A percentile compares a stretch with the other conserved stretches of the same genome.
Conservation (phyloP, 2,329 filamentous ascomycete genomes). For the Penicillium olsonii region DNA sequence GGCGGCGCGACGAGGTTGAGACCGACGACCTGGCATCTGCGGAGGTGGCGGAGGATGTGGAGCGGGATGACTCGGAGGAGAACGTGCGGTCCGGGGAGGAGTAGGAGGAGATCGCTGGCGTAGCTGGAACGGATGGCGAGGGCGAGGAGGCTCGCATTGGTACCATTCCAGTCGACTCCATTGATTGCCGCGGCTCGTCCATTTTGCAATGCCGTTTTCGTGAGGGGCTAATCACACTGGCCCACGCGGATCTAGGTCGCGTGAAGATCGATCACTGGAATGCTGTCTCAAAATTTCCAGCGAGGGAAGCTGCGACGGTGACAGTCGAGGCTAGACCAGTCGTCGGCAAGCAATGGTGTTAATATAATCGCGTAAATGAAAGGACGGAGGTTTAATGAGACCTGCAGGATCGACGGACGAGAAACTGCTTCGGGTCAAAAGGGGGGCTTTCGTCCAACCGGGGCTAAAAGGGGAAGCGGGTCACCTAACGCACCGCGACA, state of each 20-base stretch:
- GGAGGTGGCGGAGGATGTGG: constrained; percentile 47
- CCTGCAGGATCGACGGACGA: constrained; percentile 24
- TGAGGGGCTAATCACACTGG: constrained; percentile 8
- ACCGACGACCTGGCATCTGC: constrained; percentile 45
- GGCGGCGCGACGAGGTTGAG: constrained; percentile 54
- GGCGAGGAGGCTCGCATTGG: constrained; percentile 39
- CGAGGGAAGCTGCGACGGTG: neutral
- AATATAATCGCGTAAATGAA: constrained; percentile 9
- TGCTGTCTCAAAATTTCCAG: neutral
- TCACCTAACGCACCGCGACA: constrained; percentile 6
- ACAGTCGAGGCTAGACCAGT: neutral
- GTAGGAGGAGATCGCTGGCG: constrained; percentile 47
- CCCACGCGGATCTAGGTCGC: neutral
- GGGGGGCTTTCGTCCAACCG: constrained; percentile 22
- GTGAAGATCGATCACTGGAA: constrained; percentile 5
- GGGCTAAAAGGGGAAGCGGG: constrained; percentile 18
- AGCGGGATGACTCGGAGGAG: constrained; percentile 48
- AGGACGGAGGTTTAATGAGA: constrained; percentile 26
- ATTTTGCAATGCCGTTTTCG: constrained; percentile 21
- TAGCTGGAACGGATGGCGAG: constrained; percentile 44
- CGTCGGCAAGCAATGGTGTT: constrained; percentile 5
- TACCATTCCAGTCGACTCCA: constrained; percentile 17
- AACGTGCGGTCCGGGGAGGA: constrained; percentile 48
- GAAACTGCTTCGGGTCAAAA: constrained; percentile 27
- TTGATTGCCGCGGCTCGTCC: constrained; percentile 27